Base-by-base conservation (phyloP, 305 asterid species). In the Nicotiana rustica region DNA sequence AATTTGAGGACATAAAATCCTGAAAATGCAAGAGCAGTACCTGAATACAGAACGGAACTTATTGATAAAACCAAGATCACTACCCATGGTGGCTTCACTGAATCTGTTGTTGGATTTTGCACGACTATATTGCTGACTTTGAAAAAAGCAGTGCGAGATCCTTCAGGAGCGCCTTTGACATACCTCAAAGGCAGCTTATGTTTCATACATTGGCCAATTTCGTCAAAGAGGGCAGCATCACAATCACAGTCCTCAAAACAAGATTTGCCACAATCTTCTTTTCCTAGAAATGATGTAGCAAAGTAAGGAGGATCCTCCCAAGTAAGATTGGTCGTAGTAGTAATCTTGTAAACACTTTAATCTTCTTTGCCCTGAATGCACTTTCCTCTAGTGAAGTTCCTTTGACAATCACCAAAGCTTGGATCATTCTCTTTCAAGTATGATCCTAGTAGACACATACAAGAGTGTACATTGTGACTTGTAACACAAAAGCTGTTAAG, bases 241-340 rank as follows among this genome's bases (percentile, higher is more conserved):
- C 88, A 86, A 81, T 81, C 85, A 41, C 88, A 86, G 6, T 86
- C 88, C 59, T 83, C 85, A n/a, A 44, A 77, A 33, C 88, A 86
- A 8, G 86, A 83, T 18, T 35, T 64, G 1, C 38, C 55, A 44
- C 86, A 83, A 52, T 77, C 85, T 44, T 83, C 85, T 12, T 71
- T 84, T 81, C 55, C 70, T 3, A 57, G 60, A 81, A 83, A 57
- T 13, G 64, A 68, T 17, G 81, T 18, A 18, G 80, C 80, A 75
- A 64, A 85, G 71, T 83, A 86, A 68, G 85, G 81, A 61, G 67
- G 81, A 47, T 86, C 86, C 1, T 77, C 52, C 86, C 73, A 81
- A 12, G 15, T 35, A 35, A 86, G 5, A 47, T 83, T 15, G n/a
- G 56, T 38, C 5, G 9, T 9, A 25, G 41, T 38, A 44, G n/a